Percentiles rank a stretch among this genome's conserved stretches.
phyloP scores from a whole-genome alignment of 352 stramenopile species.

The Aphanomyces invadans region DNA sequence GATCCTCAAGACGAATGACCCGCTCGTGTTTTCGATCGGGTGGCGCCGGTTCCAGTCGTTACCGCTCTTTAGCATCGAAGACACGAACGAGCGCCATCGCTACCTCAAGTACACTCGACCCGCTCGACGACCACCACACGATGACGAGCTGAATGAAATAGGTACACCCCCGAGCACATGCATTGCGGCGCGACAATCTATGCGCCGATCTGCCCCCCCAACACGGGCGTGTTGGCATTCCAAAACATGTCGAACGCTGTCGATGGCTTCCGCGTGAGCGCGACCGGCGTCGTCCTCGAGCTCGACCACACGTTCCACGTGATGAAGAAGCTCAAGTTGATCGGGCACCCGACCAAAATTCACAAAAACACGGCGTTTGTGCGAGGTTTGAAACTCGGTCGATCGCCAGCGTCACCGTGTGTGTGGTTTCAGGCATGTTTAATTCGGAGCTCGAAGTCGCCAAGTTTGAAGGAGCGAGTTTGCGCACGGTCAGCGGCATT shows the following conservation, averaged over 20 bases:
- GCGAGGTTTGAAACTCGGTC: conserved; percentile 1
- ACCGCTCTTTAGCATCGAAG: conserved; percentile 97
- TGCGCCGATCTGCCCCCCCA: conserved; percentile 91
- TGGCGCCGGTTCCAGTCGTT: conserved; percentile 99
- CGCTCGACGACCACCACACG: too few relatives aligned
- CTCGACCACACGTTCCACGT: conserved; percentile 96
- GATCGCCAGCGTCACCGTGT: background rate
- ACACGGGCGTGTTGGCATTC: conserved; percentile 97
- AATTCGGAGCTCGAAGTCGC: conserved; percentile 93
- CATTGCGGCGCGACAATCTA: conserved; percentile 98
- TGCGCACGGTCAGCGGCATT: conserved; percentile 98
- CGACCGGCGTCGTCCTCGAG: conserved; percentile 96
- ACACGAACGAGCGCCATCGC: conserved; percentile 94
- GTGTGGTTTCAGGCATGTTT: conserved; percentile 85
- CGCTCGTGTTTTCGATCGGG: conserved; percentile 96
- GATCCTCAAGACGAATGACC: conserved; percentile 98
- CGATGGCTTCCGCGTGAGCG: conserved; percentile 94
- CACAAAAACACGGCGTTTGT: conserved; percentile 99
- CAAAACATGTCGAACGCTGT: conserved; percentile 90
- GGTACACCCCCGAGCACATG: conserved; percentile 99
- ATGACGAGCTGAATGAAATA: too few relatives aligned
- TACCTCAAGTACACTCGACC: conserved; percentile 97
- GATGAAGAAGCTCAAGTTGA: conserved; percentile 99
- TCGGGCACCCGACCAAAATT: conserved; percentile 97
- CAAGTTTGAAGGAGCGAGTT: conserved; percentile 95